Percentiles rank a stretch among this genome's conserved stretches.
phyloP scores from a whole-genome alignment of 1,284 basidiomycete species.

The Leccinum subrobustum region DNA sequence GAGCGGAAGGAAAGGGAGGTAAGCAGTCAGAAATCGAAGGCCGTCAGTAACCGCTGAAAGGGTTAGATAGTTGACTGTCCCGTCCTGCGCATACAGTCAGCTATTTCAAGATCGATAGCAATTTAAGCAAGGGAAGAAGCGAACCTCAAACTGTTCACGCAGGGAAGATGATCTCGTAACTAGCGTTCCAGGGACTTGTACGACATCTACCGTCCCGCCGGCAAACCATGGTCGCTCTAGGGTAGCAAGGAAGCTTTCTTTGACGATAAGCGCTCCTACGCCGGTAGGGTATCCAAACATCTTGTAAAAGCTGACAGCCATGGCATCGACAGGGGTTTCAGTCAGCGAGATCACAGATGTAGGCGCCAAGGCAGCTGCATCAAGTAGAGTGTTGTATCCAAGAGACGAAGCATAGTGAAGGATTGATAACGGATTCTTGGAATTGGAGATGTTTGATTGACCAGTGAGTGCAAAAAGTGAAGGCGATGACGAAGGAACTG shows the following conservation, averaged over 20 bases:
- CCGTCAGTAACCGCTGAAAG: slow-evolving; percentile 75
- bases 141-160: slow-evolving; percentile 76
- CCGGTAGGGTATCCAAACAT: slow-evolving; percentile 89
- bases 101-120: neutral
- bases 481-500: slow-evolving; percentile 41
- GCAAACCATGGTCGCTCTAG: slow-evolving; percentile 80
- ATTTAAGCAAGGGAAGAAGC: slow-evolving; percentile 8
- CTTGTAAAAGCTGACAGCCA: slow-evolving; percentile 85
- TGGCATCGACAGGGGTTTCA: slow-evolving; percentile 70
- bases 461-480: slow-evolving; percentile 73
- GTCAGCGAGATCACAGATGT: slow-evolving; percentile 65
- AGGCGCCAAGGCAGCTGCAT: slow-evolving; percentile 77
- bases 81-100: slow-evolving; percentile 51
- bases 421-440: slow-evolving; percentile 57
- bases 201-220: slow-evolving; percentile 77
- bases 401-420: slow-evolving; percentile 60
- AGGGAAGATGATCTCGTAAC: slow-evolving; percentile 58
- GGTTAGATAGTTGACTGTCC: slow-evolving; percentile 78
- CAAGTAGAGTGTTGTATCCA: slow-evolving; percentile 72
- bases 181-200: slow-evolving; percentile 72
- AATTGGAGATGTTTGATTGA: slow-evolving; percentile 79
- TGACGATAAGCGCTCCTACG: slow-evolving; percentile 76
- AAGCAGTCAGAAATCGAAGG: slow-evolving; percentile 69
- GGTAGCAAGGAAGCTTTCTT: slow-evolving; percentile 58
- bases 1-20: slow-evolving; percentile 73